Evolutionary conservation across 306 rosid genomes (phyloP).

Genomic region (Rubus parviflorus): DNA sequence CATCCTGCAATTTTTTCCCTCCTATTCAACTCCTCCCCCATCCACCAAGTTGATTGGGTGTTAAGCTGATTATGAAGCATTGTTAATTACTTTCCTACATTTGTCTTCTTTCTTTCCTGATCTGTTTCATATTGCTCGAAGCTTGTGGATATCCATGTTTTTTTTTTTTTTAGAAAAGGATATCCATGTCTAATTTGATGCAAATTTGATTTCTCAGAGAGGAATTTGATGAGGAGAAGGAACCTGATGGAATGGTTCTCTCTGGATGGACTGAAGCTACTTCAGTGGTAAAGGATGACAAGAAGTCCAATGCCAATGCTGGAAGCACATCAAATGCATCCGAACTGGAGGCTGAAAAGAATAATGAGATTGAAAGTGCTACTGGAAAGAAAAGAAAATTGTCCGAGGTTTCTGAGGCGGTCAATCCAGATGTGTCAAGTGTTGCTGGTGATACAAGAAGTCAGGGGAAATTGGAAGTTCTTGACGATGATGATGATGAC

Average conservation of each 20-base stretch:
- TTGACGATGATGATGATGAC: conserved; percentile 77
- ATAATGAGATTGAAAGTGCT: conserved; percentile 38
- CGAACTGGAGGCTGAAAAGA: conserved; percentile 36
- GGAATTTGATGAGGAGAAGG: conserved; percentile 97
- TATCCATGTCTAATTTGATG: background rate
- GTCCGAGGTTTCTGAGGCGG: conserved; percentile 32
- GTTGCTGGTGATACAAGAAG: conserved; percentile 37
- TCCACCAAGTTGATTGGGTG: background rate
- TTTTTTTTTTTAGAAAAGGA: too few relatives aligned
- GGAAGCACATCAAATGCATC: conserved; percentile 49
- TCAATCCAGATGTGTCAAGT: conserved; percentile 22
- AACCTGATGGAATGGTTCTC: conserved; percentile 94
- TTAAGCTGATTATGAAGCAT: background rate
- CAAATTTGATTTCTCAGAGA: conserved; percentile 45
- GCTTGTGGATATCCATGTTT: background rate
- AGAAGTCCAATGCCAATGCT: conserved; percentile 53
- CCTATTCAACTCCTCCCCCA: background rate
- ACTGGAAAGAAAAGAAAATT: conserved; percentile 62
- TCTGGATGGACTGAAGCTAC: conserved; percentile 80
- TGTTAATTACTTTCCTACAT: too few relatives aligned
- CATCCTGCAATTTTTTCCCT: background rate
- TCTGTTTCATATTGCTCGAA: background rate
- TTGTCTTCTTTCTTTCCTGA: background rate
- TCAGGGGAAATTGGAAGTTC: conserved; percentile 49
- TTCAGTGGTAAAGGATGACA: conserved; percentile 46